A percentile compares a stretch with the other conserved stretches of the same genome.
phyloP scores from a whole-genome alignment of 1,284 basidiomycete genomes.

The Ustilago trichophora region DNA sequence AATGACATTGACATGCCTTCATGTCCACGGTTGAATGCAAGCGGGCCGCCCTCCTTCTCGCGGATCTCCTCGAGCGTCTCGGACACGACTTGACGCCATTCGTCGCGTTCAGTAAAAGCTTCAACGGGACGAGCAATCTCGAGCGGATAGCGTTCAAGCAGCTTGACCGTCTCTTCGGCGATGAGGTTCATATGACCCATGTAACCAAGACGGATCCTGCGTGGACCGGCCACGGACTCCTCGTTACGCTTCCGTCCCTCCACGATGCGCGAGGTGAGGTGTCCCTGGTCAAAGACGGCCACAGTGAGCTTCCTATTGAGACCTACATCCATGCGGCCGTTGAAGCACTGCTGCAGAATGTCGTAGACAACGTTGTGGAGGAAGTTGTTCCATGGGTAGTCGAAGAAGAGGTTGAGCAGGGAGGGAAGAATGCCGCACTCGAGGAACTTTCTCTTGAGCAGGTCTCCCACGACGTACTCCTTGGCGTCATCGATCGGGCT shows the following conservation, averaged over 20 bases:
- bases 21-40: conserved; percentile 61
- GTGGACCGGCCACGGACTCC: conserved; percentile 51
- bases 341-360: conserved; percentile 92
- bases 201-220: conserved; percentile 73
- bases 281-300: conserved; percentile 58
- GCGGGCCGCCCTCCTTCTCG: conserved; percentile 60
- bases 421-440: conserved; percentile 61
- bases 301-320: conserved; percentile 61
- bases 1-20: conserved; percentile 48
- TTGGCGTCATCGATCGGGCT: conserved; percentile 50
- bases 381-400: conserved; percentile 97
- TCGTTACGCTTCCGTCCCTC: conserved; percentile 59
- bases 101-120: conserved; percentile 49
- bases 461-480: conserved; percentile 59
- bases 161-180: conserved; percentile 85
- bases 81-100: conserved; percentile 61
- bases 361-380: conserved; percentile 97
- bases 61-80: conserved; percentile 61
- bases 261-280: conserved; percentile 57
- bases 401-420: conserved; percentile 77
- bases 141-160: conserved; percentile 81
- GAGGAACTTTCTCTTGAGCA: conserved; percentile 62
- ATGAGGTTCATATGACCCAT: conserved; percentile 98
- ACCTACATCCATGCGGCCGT: conserved; percentile 75
- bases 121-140: conserved; percentile 48